Base-by-base conservation (phyloP, 192 early-diverging fungal genomes). In the Chytriomyces sp. region DNA sequence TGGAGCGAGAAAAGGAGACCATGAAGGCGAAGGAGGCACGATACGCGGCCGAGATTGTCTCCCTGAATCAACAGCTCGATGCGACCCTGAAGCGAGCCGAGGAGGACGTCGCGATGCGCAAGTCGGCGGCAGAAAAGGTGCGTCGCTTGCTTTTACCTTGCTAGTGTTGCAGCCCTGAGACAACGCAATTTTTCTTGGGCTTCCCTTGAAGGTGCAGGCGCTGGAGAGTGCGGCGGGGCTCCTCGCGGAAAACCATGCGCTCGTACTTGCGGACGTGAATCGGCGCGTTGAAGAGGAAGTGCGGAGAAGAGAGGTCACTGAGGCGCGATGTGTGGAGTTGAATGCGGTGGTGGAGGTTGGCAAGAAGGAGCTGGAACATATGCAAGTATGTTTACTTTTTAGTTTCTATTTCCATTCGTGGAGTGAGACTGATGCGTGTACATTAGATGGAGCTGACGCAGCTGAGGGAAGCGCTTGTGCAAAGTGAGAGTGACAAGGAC, bases 1-100 rank as follows among this genome's bases (percentile, higher is more conserved):
- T 83, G 33, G 77, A 84, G 62, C 39, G 32, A 3, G 82, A 84
- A 61, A 77, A 79, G 41, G 25, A 73, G 7, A 65, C 70, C 0
- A 41, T 75, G 38, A 39, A 40, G 4, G 70, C 66, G 1, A 78
- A 78, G 34, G 78, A 80, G 52, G 40, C 36, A 26, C 14, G 52
- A 58, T 80, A 80, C 57, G 62, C 77, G 8, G 55, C 64, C 3
- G 64, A 83, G 52, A 78, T 83, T 54, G 72, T 78, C 28, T 37
- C 69, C 22, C 55, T 83, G 30, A 64, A 57, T 49, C 60, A 52
- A 10, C 56, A 76, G 39, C 8, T 80, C 4, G 54, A 22, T 6
- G 26, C 64, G 3, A 64, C 69, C 14, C 39, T 60, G 61, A 63
- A 40, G 36, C 4, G 6, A n/a, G n/a, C 28, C 37, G 40, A 57